Evolutionary conservation across 371 early-diverging fungal genomes (phyloP), one percentile per base, ranked within the genome.

Genomic region (Rhizoclosmatium hyalinum): DNA sequence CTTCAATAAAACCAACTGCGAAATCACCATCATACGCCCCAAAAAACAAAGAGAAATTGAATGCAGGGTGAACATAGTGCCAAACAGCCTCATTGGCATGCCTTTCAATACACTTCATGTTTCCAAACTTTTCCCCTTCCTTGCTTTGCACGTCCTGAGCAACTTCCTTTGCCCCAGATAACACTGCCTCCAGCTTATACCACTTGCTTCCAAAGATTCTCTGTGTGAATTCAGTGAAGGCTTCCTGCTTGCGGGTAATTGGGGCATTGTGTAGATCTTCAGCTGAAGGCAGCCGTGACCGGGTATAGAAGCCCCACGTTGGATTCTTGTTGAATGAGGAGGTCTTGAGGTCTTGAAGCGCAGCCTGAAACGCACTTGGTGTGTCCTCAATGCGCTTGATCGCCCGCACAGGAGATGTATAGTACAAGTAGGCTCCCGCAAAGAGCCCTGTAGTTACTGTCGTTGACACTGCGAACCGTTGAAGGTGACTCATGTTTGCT

Each of bases 391-490:
- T 8, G 14, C 53, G 53, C 24, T 8, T n/a, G 10, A 67, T 32
- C 14, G 68, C 8, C 42, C 68, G 50, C 53, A 67, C 68, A 10
- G 19, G 68, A 12, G n/a, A 6, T 14, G 68, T 53, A 39, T 67
- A 67, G 14, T 21, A 12, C 3, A 67, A 46, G 68, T 67, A 67
- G 8, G 54, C 46, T 10, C 17, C 21, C 2, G 53, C 54, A 10
- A 19, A 19, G 14, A 67, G 2, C 32, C 17, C n/a, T 10, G 12
- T 39, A 17, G 65, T 17, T 39, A 42, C 45, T 19, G 65, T 65
- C 42, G 73, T 92, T 91, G 3, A 90, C 84, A 66, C 90, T 50
- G 17, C 50, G 17, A 50, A 17, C 12, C 50, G 50, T 17, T 50
- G 50, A 6, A 50, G 50, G 6, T 17, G 6, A 6, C 17, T 6